phyloP scores from a whole-genome alignment of 768 basidiomycete genomes.

The Tylopilus balloui region DNA sequence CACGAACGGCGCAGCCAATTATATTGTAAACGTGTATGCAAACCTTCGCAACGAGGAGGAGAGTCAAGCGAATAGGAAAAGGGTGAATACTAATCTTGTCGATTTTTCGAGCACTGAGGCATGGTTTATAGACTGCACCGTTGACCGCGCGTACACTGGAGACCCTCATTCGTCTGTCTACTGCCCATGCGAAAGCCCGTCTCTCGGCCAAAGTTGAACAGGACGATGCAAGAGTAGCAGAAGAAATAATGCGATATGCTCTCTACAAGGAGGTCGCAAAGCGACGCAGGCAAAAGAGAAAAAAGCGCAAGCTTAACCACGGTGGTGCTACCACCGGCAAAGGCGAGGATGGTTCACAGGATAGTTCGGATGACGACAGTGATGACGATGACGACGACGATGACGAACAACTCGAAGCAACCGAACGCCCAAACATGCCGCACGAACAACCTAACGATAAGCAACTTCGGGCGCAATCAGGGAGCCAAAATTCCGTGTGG shows the following conservation, averaged over 20 bases:
- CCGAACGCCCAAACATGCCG: constrained; percentile 51
- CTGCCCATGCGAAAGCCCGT: constrained; percentile 95
- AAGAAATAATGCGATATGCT: constrained; percentile 94
- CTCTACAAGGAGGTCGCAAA: constrained; percentile 96
- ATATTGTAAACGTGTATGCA: constrained; percentile 90
- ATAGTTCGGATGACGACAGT: constrained; percentile 35
- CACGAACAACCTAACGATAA: constrained; percentile 25
- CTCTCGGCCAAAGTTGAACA: constrained; percentile 82
- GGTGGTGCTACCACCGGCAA: constrained; percentile 52
- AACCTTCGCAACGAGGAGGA: constrained; percentile 88
- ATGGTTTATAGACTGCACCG: constrained; percentile 74
- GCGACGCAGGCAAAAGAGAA: constrained; percentile 58
- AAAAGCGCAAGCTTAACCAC: constrained; percentile 82
- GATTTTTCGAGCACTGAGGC: constrained; percentile 8
- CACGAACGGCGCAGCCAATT: constrained; percentile 90
- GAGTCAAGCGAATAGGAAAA: constrained; percentile 78
- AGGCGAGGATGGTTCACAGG: constrained; percentile 45
- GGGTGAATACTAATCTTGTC: constrained; percentile 41
- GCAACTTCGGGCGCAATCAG: constrained; percentile 26
- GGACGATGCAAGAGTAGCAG: constrained; percentile 83
- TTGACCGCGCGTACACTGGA: constrained; percentile 98
- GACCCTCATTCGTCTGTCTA: constrained; percentile 95
- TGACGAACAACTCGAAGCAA: constrained; percentile 31
- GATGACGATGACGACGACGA: constrained; percentile 44
- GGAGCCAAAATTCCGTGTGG: constrained; percentile 57